Evolutionary conservation across 2,329 filamentous ascomycete genomes (phyloP), one percentile per base, ranked within the genome.

Genomic region (Ilyonectria sp.): DNA sequence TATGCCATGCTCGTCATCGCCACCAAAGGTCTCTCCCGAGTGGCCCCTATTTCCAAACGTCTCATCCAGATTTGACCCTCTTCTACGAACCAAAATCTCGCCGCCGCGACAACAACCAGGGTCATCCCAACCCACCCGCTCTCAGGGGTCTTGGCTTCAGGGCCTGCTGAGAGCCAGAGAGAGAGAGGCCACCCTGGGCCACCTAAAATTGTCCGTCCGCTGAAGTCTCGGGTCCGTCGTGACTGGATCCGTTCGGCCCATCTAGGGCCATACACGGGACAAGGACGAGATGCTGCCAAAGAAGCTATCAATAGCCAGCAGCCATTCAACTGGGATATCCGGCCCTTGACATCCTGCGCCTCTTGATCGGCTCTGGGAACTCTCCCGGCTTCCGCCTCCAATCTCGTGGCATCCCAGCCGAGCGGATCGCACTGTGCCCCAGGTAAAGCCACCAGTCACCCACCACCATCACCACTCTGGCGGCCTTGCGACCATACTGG

Each of bases 41-140:
- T 21, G 46, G 58, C 74, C 74, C 74, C 68, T 75, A 74, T 75
- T 75, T 55, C 67, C 31, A 65, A 57, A 60, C 63, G 63, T 69
- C 67, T 69, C 67, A 66, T 66, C 50, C 67, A 63, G 61, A 72
- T 65, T 68, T 71, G 68, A 67, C 68, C 71, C 70, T 72, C 73
- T 60, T 64, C 63, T 60, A 64, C 52, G 60, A 67, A 59, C 58
- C 60, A 57, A 69, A 65, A 67, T 64, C 53, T 67, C 59, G 57
- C 59, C 49, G 56, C 58, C 55, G 37, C 50, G 56, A 60, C 61
- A 54, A 31, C 33, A 69, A 46, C 74, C 63, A 56, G 74, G 74
- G 64, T 72, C 60, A 75, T 70, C 71, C 69, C 63, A 75, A 73
- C 73, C 71, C 70, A 64, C 70, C 70, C 70, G 60, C 62, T 47